These are phyloP conservation scores for Bisporella sp. DNA, from an alignment of 2,329 filamentous ascomycete species.

Conservation along the genomic window DNA sequence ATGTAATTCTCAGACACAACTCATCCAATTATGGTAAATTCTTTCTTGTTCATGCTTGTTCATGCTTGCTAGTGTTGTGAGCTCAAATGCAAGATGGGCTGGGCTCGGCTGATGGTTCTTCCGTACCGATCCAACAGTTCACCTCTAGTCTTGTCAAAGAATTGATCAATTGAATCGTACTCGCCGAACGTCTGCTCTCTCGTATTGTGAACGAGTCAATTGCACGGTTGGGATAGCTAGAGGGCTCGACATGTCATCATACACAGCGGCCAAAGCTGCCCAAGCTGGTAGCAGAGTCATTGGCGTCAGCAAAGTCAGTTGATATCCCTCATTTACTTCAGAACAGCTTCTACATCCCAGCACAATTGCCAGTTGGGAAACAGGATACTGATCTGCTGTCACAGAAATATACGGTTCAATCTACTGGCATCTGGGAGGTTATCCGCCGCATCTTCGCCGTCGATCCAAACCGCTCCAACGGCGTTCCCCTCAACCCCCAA, in stretches of 20 bases:
- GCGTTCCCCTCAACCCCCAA: constrained; percentile 86
- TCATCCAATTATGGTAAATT: too few species aligned
- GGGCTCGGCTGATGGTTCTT: too few species aligned
- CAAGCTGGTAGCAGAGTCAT: constrained; percentile 49
- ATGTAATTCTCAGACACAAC: too few species aligned
- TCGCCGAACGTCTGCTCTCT: too few species aligned
- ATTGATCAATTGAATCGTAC: too few species aligned
- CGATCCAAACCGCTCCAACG: constrained; percentile 83
- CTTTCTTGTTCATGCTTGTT: too few species aligned
- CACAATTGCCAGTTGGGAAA: constrained; percentile 2
- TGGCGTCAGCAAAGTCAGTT: constrained; percentile 50
- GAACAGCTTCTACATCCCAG: not conserved
- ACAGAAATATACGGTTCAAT: constrained; percentile 95
- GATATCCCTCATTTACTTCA: too few species aligned
- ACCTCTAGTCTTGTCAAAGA: too few species aligned
- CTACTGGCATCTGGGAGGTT: constrained; percentile 78
- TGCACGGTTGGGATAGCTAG: constrained; percentile 13
- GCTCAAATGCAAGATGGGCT: too few species aligned
- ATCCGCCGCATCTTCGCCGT: constrained; percentile 73
- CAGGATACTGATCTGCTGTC: not conserved
- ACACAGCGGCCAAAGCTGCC: constrained; percentile 47
- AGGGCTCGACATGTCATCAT: constrained; percentile 36
- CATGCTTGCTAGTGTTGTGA: too few species aligned
- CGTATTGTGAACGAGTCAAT: constrained; percentile 18
- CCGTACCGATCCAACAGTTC: too few species aligned